Conservation (phyloP, 768 basidiomycete genomes). For the Rhizopogon vinicolor region DNA sequence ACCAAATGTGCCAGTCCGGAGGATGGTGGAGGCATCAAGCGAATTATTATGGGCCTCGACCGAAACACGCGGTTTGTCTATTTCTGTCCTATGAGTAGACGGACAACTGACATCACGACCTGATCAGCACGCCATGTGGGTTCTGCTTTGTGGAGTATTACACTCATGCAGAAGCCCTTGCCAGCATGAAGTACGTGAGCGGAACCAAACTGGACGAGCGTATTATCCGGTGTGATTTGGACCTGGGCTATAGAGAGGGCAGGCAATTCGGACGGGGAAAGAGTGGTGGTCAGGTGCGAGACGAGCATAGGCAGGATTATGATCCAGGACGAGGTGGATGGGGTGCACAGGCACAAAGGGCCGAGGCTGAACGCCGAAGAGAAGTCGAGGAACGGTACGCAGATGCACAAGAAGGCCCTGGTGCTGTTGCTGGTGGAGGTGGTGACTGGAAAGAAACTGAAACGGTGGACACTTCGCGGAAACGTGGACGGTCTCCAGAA, state of each 20-base stretch:
- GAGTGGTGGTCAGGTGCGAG: slow-evolving; percentile 93
- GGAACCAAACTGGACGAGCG: slow-evolving; percentile 99
- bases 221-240: slow-evolving; percentile 96
- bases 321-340: slow-evolving; percentile 94
- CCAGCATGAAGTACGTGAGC: slow-evolving; percentile 89
- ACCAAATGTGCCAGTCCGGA: slow-evolving; percentile 85
- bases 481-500: slow-evolving; percentile 73
- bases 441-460: slow-evolving; percentile 80
- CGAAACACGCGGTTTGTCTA: slow-evolving; percentile 69
- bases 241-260: slow-evolving; percentile 94
- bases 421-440: slow-evolving; percentile 78
- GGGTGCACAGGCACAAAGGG: slow-evolving; percentile 80
- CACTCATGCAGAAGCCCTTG: slow-evolving; percentile 88
- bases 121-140: slow-evolving; percentile 78
- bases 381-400: slow-evolving; percentile 86
- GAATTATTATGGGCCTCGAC: slow-evolving; percentile 94
- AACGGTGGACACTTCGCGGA: slow-evolving; percentile 40
- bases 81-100: not conserved
- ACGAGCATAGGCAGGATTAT: slow-evolving; percentile 96
- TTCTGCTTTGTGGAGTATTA: slow-evolving; percentile 98
- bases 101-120: slow-evolving; percentile 4
- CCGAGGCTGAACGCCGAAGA: slow-evolving; percentile 70
- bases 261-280: slow-evolving; percentile 97
- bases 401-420: slow-evolving; percentile 75
- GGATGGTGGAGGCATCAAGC: slow-evolving; percentile 86